Conservation (phyloP, 139 green algal genomes). For the Chlorella sp. region DNA sequence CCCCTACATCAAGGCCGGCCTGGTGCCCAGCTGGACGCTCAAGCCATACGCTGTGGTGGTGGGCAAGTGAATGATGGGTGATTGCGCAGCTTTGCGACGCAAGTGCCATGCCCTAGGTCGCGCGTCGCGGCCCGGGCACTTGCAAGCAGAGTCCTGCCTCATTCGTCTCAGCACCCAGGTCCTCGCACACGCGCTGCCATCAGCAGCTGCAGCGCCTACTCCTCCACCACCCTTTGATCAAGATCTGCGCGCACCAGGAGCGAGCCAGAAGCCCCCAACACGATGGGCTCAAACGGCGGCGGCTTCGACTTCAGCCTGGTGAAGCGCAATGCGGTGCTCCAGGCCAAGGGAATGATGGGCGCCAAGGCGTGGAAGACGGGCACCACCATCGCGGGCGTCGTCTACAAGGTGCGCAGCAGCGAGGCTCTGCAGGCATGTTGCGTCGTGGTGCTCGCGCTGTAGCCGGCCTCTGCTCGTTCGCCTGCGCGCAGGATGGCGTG, state of each 20-base stretch:
- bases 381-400: constrained; percentile 92
- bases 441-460: not conserved
- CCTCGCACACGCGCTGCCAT: too few relatives aligned
- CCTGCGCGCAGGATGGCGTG: constrained; percentile 81
- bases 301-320: constrained; percentile 92
- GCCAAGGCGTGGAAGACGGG: constrained; percentile 88
- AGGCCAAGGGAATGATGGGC: constrained; percentile 55
- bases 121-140: too few relatives aligned
- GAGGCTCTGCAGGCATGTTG: not conserved
- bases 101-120: too few relatives aligned
- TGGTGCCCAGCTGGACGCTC: not conserved
- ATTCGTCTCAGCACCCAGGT: too few relatives aligned
- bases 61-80: too few relatives aligned
- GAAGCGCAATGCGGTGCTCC: constrained; percentile 79
- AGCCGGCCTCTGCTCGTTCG: not conserved
- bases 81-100: too few relatives aligned
- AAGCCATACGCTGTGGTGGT: not conserved
- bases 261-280: too few relatives aligned
- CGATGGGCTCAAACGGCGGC: constrained; percentile 14
- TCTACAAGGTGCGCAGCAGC: constrained; percentile 82
- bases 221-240: too few relatives aligned
- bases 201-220: too few relatives aligned
- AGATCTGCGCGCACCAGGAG: too few relatives aligned
- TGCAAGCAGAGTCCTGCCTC: too few relatives aligned
- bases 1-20: not conserved